Evolutionary conservation across 345 rosid species (phyloP).

Genomic region (Hevea brasiliensis): DNA sequence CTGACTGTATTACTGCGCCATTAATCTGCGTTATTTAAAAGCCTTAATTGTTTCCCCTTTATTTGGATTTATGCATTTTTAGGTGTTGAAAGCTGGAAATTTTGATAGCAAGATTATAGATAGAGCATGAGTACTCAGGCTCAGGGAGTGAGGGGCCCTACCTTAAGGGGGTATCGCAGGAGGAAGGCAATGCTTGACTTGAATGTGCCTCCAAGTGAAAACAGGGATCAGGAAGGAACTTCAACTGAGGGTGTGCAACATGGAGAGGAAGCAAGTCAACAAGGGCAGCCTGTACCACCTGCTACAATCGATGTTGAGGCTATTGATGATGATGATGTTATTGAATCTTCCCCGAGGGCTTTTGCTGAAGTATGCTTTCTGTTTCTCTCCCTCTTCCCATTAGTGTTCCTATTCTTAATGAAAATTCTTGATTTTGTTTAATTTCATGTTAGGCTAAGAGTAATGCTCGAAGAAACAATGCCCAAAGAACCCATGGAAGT

Average conservation of each 20-base stretch:
- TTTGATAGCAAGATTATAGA: background rate
- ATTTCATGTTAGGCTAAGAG: conserved; percentile 61
- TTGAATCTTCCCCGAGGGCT: conserved; percentile 70
- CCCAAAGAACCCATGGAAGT: conserved; percentile 46
- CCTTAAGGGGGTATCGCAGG: conserved; percentile 50
- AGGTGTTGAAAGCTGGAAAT: background rate
- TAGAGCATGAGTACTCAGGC: conserved; percentile 44
- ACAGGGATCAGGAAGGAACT: conserved; percentile 55
- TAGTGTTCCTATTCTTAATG: background rate
- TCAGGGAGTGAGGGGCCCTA: conserved; percentile 35
- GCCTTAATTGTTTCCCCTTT: background rate
- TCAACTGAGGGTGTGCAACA: conserved; percentile 35
- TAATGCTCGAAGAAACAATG: conserved; percentile 60
- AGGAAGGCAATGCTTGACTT: conserved; percentile 53
- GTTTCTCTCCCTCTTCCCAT: background rate
- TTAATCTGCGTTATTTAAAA: background rate
- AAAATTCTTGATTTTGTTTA: background rate
- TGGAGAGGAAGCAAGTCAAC: conserved; percentile 28
- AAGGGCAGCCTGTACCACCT: conserved; percentile 28
- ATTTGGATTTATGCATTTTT: background rate
- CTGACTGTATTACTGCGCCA: background rate
- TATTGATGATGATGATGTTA: conserved; percentile 81
- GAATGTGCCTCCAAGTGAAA: conserved; percentile 52
- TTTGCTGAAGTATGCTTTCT: conserved; percentile 60
- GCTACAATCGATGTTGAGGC: conserved; percentile 67